Evolutionary conservation across 2,329 filamentous ascomycete species (phyloP).

Genomic region (Knufia petricola): DNA sequence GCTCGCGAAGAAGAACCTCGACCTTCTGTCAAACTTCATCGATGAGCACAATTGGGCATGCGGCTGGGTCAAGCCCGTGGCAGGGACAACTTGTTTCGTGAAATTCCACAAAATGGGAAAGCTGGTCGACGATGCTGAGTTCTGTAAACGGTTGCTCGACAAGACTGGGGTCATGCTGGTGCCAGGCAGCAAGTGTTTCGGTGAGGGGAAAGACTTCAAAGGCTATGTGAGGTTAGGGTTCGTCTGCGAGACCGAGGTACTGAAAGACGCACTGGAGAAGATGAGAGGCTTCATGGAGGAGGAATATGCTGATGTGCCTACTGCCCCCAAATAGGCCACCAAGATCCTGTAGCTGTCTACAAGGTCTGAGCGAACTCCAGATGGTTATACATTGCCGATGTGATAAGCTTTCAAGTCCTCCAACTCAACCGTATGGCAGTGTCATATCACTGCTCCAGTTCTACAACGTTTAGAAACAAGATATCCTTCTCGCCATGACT

Average conservation of each 20-base stretch:
- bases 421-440: too few species aligned
- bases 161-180: conserved; percentile 65
- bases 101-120: conserved; percentile 51
- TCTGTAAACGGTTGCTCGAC: conserved; percentile 59
- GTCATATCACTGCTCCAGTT: too few species aligned
- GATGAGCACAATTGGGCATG: conserved; percentile 50
- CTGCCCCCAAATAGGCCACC: conserved; percentile 20
- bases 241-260: conserved; percentile 10
- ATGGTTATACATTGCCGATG: too few species aligned
- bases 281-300: conserved; percentile 14
- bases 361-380: too few species aligned
- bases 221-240: conserved; percentile 19
- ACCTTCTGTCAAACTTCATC: conserved; percentile 54
- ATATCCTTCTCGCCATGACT: too few species aligned
- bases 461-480: too few species aligned
- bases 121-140: conserved; percentile 59
- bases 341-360: too few species aligned
- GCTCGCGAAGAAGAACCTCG: conserved; percentile 58
- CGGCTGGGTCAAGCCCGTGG: conserved; percentile 63
- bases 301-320: conserved; percentile 30
- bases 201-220: conserved; percentile 26
- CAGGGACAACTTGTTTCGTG: conserved; percentile 71
- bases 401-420: too few species aligned
- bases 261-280: conserved; percentile 12
- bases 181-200: conserved; percentile 67